Conservation (phyloP, 2,329 filamentous ascomycete genomes). For the Spiromastix sp. region DNA sequence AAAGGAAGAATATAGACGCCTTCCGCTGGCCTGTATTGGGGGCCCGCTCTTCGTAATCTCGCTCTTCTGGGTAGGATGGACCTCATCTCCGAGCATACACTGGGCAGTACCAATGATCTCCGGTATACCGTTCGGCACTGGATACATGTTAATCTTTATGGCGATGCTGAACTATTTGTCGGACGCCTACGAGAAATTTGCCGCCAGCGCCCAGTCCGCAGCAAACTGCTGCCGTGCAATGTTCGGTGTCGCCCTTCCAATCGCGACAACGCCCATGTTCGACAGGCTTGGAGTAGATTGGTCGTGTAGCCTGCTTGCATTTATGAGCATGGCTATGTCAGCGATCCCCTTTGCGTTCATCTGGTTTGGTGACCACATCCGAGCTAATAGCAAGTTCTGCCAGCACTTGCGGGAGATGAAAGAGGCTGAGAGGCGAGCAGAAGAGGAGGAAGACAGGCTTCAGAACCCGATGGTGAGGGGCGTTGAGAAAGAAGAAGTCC, state of each 20-base stretch:
- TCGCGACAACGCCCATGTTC: conserved; percentile 39
- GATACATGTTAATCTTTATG: conserved; percentile 54
- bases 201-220: conserved; percentile 47
- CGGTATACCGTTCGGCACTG: conserved; percentile 53
- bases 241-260: conserved; percentile 47
- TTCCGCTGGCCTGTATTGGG: conserved; percentile 62
- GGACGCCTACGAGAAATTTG: conserved; percentile 58
- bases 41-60: conserved; percentile 46
- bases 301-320: conserved; percentile 33
- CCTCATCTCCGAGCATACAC: conserved; percentile 21
- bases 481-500: conserved; percentile 3
- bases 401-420: conserved; percentile 22
- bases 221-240: conserved; percentile 42
- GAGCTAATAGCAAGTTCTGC: conserved; percentile 33
- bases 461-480: not conserved
- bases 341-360: conserved; percentile 35
- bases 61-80: conserved; percentile 27
- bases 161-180: conserved; percentile 55
- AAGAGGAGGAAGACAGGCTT: conserved; percentile 20
- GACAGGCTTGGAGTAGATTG: conserved; percentile 30
- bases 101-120: conserved; percentile 46
- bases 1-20: conserved; percentile 45
- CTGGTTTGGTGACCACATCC: conserved; percentile 27
- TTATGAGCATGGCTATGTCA: conserved; percentile 28
- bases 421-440: conserved; percentile 18